phyloP scores from a whole-genome alignment of 495 filamentous ascomycete species.

The Endocarpon pusillum region DNA sequence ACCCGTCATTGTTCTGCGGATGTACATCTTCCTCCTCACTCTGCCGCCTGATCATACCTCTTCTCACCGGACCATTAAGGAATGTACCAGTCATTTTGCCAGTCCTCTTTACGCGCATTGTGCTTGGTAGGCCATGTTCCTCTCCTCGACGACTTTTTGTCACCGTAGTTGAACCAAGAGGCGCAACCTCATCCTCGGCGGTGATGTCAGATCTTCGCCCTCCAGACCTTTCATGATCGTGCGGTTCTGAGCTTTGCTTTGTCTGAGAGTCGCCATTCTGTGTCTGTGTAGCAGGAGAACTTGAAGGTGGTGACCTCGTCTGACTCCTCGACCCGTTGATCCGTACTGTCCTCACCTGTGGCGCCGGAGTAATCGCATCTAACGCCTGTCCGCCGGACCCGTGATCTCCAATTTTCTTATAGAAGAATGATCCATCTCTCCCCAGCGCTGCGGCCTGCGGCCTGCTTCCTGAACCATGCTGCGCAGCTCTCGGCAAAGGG shows the following conservation, averaged over 20 bases:
- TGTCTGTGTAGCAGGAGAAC: slow-evolving; percentile 21
- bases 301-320: slow-evolving; percentile 22
- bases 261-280: slow-evolving; percentile 16
- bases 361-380: slow-evolving; percentile 52
- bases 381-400: slow-evolving; percentile 15
- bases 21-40: slow-evolving; percentile 50
- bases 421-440: slow-evolving; percentile 20
- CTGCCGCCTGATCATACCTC: slow-evolving; percentile 49
- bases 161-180: slow-evolving; percentile 31
- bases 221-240: slow-evolving; percentile 26
- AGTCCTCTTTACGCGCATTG: slow-evolving; percentile 55
- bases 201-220: slow-evolving; percentile 26
- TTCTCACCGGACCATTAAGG: slow-evolving; percentile 54
- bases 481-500: slow-evolving; percentile 36
- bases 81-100: slow-evolving; percentile 55
- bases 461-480: slow-evolving; percentile 32
- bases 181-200: slow-evolving; percentile 28
- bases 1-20: slow-evolving; percentile 6
- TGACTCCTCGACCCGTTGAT: slow-evolving; percentile 29
- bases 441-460: slow-evolving; percentile 19
- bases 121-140: slow-evolving; percentile 44
- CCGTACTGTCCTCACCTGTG: slow-evolving; percentile 44
- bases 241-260: slow-evolving; percentile 18
- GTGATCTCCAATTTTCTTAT: slow-evolving; percentile 16
- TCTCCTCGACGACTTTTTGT: slow-evolving; percentile 32